Percentiles rank a stretch among this genome's conserved stretches.
phyloP scores from a whole-genome alignment of 1,284 basidiomycete genomes.

The Cryptococcus sp. region DNA sequence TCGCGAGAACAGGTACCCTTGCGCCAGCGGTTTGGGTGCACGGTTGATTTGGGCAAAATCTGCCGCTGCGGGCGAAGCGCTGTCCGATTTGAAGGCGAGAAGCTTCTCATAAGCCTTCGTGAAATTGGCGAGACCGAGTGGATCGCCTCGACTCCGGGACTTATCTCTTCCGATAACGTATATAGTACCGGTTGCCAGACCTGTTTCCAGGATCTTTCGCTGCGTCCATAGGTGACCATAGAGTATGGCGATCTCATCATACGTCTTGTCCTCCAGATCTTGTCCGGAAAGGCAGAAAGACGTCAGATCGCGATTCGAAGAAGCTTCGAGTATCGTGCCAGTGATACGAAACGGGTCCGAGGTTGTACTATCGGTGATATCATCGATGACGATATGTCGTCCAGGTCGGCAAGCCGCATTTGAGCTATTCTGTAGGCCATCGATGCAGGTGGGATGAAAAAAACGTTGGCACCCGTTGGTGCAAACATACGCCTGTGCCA shows the following conservation, averaged over 20 bases:
- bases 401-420: conserved; percentile 49
- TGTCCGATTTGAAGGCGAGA: conserved; percentile 36
- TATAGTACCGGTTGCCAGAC: conserved; percentile 60
- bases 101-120: conserved; percentile 55
- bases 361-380: conserved; percentile 45
- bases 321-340: conserved; percentile 8
- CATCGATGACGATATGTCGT: conserved; percentile 33
- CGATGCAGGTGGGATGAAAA: conserved; percentile 57
- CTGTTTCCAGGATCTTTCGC: conserved; percentile 61
- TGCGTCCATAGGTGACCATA: conserved; percentile 61
- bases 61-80: conserved; percentile 19
- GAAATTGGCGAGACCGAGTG: conserved; percentile 59
- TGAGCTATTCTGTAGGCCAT: conserved; percentile 33
- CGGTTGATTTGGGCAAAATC: conserved; percentile 21
- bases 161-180: conserved; percentile 37
- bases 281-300: conserved; percentile 21
- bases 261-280: conserved; percentile 53
- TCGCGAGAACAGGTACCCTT: conserved; percentile 62
- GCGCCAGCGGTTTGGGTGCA: conserved; percentile 9
- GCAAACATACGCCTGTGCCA: conserved; percentile 62
- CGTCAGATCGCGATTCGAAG: neutral
- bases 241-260: conserved; percentile 65
- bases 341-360: conserved; percentile 37
- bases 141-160: conserved; percentile 42
- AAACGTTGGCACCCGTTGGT: conserved; percentile 57